Evolutionary conservation across 1,284 basidiomycete species (phyloP).

Genomic region (Trichosporon ovoides): DNA sequence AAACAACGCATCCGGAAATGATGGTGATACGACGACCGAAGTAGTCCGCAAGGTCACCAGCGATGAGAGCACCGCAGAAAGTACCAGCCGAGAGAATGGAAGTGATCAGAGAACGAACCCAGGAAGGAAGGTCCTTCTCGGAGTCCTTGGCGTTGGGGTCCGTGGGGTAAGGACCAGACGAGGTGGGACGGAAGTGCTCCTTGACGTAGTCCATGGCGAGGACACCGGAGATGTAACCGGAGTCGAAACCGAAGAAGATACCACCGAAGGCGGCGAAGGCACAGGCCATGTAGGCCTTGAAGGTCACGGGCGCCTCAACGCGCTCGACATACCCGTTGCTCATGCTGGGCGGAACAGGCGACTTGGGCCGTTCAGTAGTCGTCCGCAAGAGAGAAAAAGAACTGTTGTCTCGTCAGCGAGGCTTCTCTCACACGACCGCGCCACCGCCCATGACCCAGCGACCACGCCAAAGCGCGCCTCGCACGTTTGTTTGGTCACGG

Average conservation of each 20-base stretch:
- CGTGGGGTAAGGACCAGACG: constrained; percentile 7
- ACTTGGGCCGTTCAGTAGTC: neutral
- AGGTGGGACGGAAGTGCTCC: constrained; percentile 15
- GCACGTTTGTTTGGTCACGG: neutral
- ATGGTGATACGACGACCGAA: constrained; percentile 48
- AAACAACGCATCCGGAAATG: constrained; percentile 47
- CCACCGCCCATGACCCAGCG: neutral
- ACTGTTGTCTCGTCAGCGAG: neutral
- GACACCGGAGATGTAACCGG: constrained; percentile 38
- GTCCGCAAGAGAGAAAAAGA: neutral
- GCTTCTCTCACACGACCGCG: neutral
- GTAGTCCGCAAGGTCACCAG: constrained; percentile 50
- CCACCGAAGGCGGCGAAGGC: constrained; percentile 72
- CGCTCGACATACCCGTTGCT: constrained; percentile 25
- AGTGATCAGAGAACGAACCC: constrained; percentile 44
- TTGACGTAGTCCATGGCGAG: constrained; percentile 38
- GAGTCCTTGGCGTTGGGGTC: constrained; percentile 24
- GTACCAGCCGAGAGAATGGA: constrained; percentile 50
- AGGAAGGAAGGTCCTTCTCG: constrained; percentile 27
- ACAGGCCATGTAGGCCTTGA: constrained; percentile 50
- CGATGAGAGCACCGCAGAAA: constrained; percentile 48
- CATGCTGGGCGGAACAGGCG: neutral
- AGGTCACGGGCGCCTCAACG: constrained; percentile 48
- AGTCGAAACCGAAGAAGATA: constrained; percentile 59
- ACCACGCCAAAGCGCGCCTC: neutral